phyloP scores from a whole-genome alignment of 495 filamentous ascomycete genomes.

The Diplogelasinospora grovesii region DNA sequence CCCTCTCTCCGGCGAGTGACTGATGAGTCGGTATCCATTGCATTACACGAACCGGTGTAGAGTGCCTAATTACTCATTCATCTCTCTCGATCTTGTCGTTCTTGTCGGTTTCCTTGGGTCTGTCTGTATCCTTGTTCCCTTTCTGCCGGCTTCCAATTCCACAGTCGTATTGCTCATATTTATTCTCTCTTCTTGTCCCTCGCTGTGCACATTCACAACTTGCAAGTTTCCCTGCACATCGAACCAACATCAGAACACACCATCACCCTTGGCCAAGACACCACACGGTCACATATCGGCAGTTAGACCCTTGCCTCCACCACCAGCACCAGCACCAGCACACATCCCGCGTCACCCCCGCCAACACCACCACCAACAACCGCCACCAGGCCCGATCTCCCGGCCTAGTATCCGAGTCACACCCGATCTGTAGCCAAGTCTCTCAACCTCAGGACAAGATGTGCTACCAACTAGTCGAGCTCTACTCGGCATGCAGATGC shows the following conservation, averaged over 20 bases:
- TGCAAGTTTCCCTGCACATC: background rate
- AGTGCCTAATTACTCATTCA: constrained; percentile 29
- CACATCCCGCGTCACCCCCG: too few species aligned
- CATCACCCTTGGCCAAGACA: background rate
- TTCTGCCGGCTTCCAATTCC: constrained; percentile 5
- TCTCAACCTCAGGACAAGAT: constrained; percentile 36
- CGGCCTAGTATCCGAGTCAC: background rate
- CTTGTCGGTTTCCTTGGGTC: constrained; percentile 13
- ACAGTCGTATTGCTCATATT: constrained; percentile 14
- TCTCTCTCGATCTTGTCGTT: constrained; percentile 11
- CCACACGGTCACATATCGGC: too few species aligned
- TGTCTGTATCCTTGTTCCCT: constrained; percentile 4
- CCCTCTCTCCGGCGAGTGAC: constrained; percentile 13
- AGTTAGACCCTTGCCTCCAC: background rate
- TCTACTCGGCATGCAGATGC: constrained; percentile 77
- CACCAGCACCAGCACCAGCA: background rate
- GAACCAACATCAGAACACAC: background rate
- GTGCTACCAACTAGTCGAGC: constrained; percentile 72
- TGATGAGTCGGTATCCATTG: constrained; percentile 24
- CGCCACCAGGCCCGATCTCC: background rate
- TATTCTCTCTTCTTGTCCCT: constrained; percentile 5
- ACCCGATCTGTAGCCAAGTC: background rate
- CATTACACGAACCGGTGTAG: constrained; percentile 18
- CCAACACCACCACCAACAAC: constrained; percentile 1
- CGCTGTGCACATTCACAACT: background rate